A percentile compares a stretch with the other conserved stretches of the same genome.
These are phyloP conservation scores for Eruca vesicaria DNA, from an alignment of 441 rosid species.

Conservation along the genomic window DNA sequence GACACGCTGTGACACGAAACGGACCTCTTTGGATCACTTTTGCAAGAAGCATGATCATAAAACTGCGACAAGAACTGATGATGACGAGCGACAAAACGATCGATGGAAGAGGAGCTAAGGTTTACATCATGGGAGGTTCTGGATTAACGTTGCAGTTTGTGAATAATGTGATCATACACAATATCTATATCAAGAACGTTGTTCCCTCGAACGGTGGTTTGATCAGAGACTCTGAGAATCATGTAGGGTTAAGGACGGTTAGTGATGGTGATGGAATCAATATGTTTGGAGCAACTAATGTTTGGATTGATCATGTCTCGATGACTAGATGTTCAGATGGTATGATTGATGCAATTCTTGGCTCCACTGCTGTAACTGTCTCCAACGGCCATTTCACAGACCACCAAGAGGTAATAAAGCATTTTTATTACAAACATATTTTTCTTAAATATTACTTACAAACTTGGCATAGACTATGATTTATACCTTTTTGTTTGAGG, in stretches of 20 bases:
- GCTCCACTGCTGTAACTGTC: slow-evolving; percentile 69
- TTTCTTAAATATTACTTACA: too few species aligned
- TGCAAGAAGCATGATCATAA: slow-evolving; percentile 44
- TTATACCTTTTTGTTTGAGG: background rate
- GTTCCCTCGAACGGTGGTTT: slow-evolving; percentile 42
- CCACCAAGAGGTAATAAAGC: slow-evolving; percentile 53
- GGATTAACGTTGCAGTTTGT: slow-evolving; percentile 54
- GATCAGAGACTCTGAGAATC: slow-evolving; percentile 49
- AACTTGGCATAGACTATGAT: background rate
- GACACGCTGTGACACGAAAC: slow-evolving; percentile 51
- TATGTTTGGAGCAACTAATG: slow-evolving; percentile 50
- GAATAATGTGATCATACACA: slow-evolving; percentile 59
- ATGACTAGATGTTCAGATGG: slow-evolving; percentile 61
- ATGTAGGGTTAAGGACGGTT: slow-evolving; percentile 46
- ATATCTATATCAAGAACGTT: slow-evolving; percentile 50
- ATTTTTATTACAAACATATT: background rate
- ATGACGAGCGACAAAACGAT: slow-evolving; percentile 60
- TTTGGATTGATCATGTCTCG: slow-evolving; percentile 81
- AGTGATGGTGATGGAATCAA: slow-evolving; percentile 76
- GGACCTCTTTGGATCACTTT: slow-evolving; percentile 65
- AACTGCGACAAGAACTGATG: slow-evolving; percentile 50
- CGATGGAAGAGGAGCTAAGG: slow-evolving; percentile 64
- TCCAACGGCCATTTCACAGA: slow-evolving; percentile 69
- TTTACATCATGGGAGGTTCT: slow-evolving; percentile 58
- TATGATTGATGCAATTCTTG: slow-evolving; percentile 56